Base-by-base conservation (phyloP, 2,329 filamentous ascomycete genomes). In the Botryotinia calthae region DNA sequence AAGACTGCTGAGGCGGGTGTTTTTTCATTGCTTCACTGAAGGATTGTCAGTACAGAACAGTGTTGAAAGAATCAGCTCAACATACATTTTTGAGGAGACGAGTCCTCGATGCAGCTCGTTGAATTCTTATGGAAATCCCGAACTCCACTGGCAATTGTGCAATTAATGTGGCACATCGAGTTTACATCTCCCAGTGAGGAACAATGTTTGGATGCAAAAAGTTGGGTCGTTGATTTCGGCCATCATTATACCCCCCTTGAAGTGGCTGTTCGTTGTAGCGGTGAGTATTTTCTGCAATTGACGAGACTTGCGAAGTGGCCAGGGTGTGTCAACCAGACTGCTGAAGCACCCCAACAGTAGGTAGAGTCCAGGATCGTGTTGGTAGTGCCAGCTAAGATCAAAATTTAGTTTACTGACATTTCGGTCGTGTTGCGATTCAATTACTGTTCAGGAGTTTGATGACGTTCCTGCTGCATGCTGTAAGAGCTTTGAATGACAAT, bases 21-120 rank as follows among this genome's bases (percentile, higher is more conserved):
- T 85, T 97, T 97, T 84, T 99, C 96, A 85, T 99, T 99, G 82
- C 96, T 96, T 96, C 96, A 99, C 95, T 98, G 54, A 78, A 77
- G 75, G 65, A 77, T 77, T 74, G 79, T 84, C 79, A 84, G 79
- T 74, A 77, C 73, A 64, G 72, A 62, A 46, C n/a, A 10, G 34
- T 14, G 20, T 40, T 42, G 74, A 73, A 72, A 63, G n/a, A 34
- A n/a, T 46, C 63, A 70, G n/a, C 59, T 62, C 12, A 63, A 91
- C 95, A 85, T 91, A 98, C 95, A 84, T 95, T 98, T 88, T 99
- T 99, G 79, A 70, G 96, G 96, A 77, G 56, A 59, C 8, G 4
- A 59, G 56, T 34, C 18, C 1, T 10, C 8, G 18, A 58, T 37
- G 8, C 2, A 5, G 28, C 8, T 10, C 18, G 3, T 20, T 34